Evolutionary conservation across 345 rosid species (phyloP), one percentile per base, ranked within the genome.

Genomic region (Eucalyptus sp.): DNA sequence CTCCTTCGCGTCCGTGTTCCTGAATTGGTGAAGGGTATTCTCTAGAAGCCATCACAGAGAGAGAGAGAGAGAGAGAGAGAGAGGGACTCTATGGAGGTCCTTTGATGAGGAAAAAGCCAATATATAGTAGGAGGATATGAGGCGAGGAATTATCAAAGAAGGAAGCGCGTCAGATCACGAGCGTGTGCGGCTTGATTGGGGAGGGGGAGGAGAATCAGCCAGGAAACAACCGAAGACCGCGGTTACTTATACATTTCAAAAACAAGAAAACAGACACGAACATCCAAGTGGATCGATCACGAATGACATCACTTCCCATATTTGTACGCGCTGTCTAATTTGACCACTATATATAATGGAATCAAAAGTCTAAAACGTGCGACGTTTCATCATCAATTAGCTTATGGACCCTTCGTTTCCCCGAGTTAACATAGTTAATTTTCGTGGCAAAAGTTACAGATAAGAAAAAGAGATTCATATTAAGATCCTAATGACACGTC

Each of bases 1-100:
- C 80, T 27, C 89, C 94, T 89, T 88, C 91, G 29, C 83, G 90
- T 27, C 89, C 89, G 25, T 91, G 81, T 89, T 92, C 91, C 76
- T 24, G 85, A 56, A 92, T 87, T 80, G 93, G 94, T 22, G 93
- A 90, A 90, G 68, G 58, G 66, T 84, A 43, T 88, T 86, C 76
- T 86, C 50, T 66, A 88, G 89, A 27, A 71, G 88, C 88, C 90
- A 86, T 89, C 54, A 3, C 7, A 68, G 20, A 17, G 46, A 66
- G 33, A 25, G 84, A 50, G 56, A 68, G n/a, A 62, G 58, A 76
- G 86, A 68, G 89, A 79, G 44, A 88, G 37, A n/a, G 15, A 86
- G 9, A 50, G 64, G 37, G 46, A 27, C 24, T 22, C 17, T 29
- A 60, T 8, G 56, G 31, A 52, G 46, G n/a, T 16, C 33, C 37